Percentiles rank a stretch among this genome's conserved stretches.
Conservation (phyloP, 345 rosid species). For the Euclidium syriacum region DNA sequence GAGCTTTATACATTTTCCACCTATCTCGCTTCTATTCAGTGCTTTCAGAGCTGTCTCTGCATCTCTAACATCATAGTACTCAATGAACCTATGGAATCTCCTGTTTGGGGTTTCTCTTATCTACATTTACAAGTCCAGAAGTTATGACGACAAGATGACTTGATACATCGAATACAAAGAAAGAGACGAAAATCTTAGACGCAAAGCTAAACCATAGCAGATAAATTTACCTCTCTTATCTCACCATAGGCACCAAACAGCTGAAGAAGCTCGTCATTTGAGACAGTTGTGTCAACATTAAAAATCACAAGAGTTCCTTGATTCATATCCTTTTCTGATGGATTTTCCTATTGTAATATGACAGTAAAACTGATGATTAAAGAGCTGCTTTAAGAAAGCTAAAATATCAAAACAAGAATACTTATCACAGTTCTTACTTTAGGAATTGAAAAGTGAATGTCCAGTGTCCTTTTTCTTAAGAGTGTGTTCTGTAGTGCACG, state of each 20-base stretch:
- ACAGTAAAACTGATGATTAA: slow-evolving; percentile 10
- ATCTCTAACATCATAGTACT: slow-evolving; percentile 87
- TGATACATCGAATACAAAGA: not conserved
- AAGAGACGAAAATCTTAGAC: not conserved
- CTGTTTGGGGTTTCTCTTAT: slow-evolving; percentile 96
- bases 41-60: slow-evolving; percentile 89
- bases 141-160: not conserved
- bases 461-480: slow-evolving; percentile 81
- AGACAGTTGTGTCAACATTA: slow-evolving; percentile 83
- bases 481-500: slow-evolving; percentile 85
- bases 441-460: slow-evolving; percentile 95
- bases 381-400: not conserved
- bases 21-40: slow-evolving; percentile 86
- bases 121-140: slow-evolving; percentile 38
- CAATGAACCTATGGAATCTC: slow-evolving; percentile 86
- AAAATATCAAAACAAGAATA: not conserved
- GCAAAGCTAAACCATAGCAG: not conserved
- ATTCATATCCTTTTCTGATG: slow-evolving; percentile 89
- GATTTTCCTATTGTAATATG: slow-evolving; percentile 61
- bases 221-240: slow-evolving; percentile 71
- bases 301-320: slow-evolving; percentile 94
- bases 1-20: slow-evolving; percentile 94
- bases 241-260: slow-evolving; percentile 84
- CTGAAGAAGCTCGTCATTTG: slow-evolving; percentile 78
- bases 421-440: slow-evolving; percentile 47